These are phyloP conservation scores for Camelina neglecta DNA, from an alignment of 345 rosid species.

Conservation along the genomic window DNA sequence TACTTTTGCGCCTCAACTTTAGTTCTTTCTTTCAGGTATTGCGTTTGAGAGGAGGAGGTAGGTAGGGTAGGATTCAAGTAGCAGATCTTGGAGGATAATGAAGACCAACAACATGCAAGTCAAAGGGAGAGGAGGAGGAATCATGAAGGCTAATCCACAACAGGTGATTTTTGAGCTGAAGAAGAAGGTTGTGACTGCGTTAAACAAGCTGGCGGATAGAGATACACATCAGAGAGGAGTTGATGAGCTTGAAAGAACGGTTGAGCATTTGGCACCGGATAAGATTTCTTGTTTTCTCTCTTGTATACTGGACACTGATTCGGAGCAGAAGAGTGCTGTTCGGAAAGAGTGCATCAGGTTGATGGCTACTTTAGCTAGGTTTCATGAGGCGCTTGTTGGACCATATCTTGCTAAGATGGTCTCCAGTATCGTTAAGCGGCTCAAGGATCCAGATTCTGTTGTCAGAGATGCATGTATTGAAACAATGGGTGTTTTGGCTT, in stretches of 20 bases:
- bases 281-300: constrained; percentile 72
- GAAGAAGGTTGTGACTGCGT: constrained; percentile 70
- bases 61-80: not conserved
- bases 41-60: not conserved
- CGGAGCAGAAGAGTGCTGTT: constrained; percentile 71
- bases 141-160: constrained; percentile 52
- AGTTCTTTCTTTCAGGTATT: constrained; percentile 14
- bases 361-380: constrained; percentile 64
- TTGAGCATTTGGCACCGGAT: constrained; percentile 60
- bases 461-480: constrained; percentile 90
- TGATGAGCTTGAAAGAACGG: constrained; percentile 79
- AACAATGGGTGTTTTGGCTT: constrained; percentile 75
- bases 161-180: constrained; percentile 69
- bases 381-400: constrained; percentile 54
- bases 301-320: constrained; percentile 73
- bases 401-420: constrained; percentile 77
- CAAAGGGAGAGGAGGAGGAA: constrained; percentile 48
- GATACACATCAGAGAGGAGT: constrained; percentile 84
- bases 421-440: constrained; percentile 77
- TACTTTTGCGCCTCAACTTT: not conserved
- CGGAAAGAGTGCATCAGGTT: constrained; percentile 76
- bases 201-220: constrained; percentile 87
- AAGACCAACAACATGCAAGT: constrained; percentile 49
- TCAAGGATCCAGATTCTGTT: constrained; percentile 82
- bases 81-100: constrained; percentile 42